Evolutionary conservation across 257 asterid species (phyloP), one percentile per base, ranked within the genome.

Genomic region (Prunella vulgaris): DNA sequence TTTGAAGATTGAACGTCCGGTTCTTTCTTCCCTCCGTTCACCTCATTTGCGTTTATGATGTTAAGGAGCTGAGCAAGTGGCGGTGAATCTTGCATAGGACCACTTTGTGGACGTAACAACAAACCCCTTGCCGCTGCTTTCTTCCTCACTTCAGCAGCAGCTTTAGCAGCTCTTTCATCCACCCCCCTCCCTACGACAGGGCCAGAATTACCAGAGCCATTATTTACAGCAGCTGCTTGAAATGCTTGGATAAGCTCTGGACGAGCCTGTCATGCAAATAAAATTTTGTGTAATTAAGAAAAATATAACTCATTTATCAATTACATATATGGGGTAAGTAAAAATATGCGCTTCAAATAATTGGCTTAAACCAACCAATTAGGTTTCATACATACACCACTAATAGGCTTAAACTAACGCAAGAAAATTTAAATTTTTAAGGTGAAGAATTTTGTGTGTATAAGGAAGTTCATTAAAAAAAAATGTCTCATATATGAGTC

Each of bases 101-200:
- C 86, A 37, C 86, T 92, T 13, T 82, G 95, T 12, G 87, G 96
- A 44, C 90, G 96, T 33, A 79, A 77, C 67, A 79, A 64, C 51
- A 89, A 86, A 70, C 97, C 97, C 76, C 84, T 85, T 7, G 97
- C 99, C 20, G 97, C 97, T 48, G 97, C 97, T 79, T 91, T 94
- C 78, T 89, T 90, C 51, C 96, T 79, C 51, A 72, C 86, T 69
- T 90, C 98, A 3, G 91, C 98, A 48, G 97, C 84, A 57, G 98
- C 97, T 40, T 85, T 82, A 27, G 92, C 97, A 35, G 89, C 96
- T 78, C 97, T 80, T 78, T 91, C 97, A 40, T 91, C 97, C 7
- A 88, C 88, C 40, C 96, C 97, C 22, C 82, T 77, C n/a, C 87
- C 90, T 5, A 71, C 18, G 44, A 21, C 49, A 2, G 59, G 76